Percentiles rank a stretch among this genome's conserved stretches.
Evolutionary conservation across 2,329 filamentous ascomycete species (phyloP).

Genomic region (Parastagonospora avenae): DNA sequence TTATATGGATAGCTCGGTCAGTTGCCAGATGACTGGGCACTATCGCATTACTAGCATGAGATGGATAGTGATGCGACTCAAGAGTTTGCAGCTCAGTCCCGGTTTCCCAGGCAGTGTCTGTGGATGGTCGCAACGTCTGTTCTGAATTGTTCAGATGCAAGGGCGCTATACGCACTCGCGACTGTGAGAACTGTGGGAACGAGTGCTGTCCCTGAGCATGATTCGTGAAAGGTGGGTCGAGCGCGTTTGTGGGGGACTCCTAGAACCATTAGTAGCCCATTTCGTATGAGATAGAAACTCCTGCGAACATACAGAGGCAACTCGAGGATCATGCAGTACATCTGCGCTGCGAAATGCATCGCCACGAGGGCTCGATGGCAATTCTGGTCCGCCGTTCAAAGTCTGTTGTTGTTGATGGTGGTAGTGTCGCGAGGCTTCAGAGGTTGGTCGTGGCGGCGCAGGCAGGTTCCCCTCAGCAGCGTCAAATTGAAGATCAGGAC

Average conservation of each 20-base stretch:
- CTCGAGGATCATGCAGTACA: slow-evolving; percentile 23
- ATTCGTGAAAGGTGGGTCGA: slow-evolving; percentile 29
- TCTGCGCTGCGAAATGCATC: slow-evolving; percentile 17
- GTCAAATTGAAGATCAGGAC: slow-evolving; percentile 23
- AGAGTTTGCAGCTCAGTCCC: slow-evolving; percentile 11
- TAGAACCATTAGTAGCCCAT: slow-evolving; percentile 24
- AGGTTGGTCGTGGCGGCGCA: slow-evolving; percentile 19
- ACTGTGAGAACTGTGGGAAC: slow-evolving; percentile 26
- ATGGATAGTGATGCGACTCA: slow-evolving; percentile 18
- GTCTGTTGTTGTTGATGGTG: slow-evolving; percentile 15
- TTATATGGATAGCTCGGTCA: slow-evolving; percentile 15
- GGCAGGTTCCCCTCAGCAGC: slow-evolving; percentile 20
- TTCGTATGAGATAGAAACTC: slow-evolving; percentile 12
- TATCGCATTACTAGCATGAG: slow-evolving; percentile 18
- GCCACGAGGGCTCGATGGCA: slow-evolving; percentile 14
- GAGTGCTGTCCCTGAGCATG: slow-evolving; percentile 25
- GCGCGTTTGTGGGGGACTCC: slow-evolving; percentile 25
- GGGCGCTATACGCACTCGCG: slow-evolving; percentile 18
- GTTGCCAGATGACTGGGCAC: slow-evolving; percentile 11
- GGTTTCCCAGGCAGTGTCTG: slow-evolving; percentile 18
- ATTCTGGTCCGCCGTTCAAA: slow-evolving; percentile 6
- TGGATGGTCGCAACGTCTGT: slow-evolving; percentile 17
- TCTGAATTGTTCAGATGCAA: slow-evolving; percentile 21
- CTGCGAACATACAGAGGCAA: slow-evolving; percentile 27
- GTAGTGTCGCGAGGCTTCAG: slow-evolving; percentile 19